These are phyloP conservation scores for Rhodomyrtus psidioides DNA, from an alignment of 441 rosid species.

Conservation along the genomic window DNA sequence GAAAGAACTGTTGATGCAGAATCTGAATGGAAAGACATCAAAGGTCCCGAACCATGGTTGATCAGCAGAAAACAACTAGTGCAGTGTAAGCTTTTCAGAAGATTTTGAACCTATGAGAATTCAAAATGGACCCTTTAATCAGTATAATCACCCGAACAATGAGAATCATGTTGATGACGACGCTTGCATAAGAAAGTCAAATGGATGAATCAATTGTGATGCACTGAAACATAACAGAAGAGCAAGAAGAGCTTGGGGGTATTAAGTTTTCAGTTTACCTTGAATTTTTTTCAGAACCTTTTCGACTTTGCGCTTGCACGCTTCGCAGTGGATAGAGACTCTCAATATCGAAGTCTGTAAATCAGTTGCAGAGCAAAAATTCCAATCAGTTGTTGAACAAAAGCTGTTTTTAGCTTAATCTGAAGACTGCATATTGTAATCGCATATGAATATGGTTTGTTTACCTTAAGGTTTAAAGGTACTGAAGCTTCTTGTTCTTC, in stretches of 20 bases:
- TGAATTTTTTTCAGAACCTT: conserved; percentile 1
- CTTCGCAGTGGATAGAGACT: conserved; percentile 16
- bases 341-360: not conserved
- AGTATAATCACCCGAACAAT: not conserved
- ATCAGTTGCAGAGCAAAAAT: not conserved
- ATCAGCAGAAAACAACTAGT: not conserved
- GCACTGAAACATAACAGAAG: not conserved
- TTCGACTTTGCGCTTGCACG: conserved; percentile 8
- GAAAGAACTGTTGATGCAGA: not conserved
- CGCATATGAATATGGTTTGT: not conserved
- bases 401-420: not conserved
- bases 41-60: not conserved
- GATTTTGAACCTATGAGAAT: not conserved
- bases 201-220: not conserved
- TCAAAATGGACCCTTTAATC: not conserved
- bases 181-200: not conserved
- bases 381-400: not conserved
- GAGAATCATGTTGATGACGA: not conserved
- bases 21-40: not conserved
- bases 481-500: not conserved
- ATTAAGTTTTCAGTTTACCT: not conserved
- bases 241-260: not conserved
- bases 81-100: not conserved
- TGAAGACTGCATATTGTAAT: not conserved
- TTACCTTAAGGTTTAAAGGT: not conserved